Evolutionary conservation across 495 filamentous ascomycete species (phyloP).

Genomic region (Penicillium subrubescens): DNA sequence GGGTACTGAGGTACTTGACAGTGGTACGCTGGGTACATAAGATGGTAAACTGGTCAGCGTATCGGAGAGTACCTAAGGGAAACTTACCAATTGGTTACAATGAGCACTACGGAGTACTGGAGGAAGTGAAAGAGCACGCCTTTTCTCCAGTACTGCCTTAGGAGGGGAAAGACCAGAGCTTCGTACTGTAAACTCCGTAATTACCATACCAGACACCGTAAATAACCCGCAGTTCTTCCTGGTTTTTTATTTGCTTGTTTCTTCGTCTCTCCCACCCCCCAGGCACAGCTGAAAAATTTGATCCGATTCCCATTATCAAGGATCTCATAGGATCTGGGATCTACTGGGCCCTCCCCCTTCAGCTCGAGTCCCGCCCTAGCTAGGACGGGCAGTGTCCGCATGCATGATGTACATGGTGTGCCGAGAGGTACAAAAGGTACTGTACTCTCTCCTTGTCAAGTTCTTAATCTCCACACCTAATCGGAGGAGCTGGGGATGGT

Average conservation of each 20-base stretch:
- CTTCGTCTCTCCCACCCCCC: background rate
- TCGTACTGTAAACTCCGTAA: background rate
- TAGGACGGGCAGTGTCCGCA: background rate
- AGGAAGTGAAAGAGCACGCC: background rate
- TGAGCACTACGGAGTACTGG: background rate
- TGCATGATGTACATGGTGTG: constrained; percentile 1
- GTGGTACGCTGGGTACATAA: background rate
- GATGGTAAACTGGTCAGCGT: background rate
- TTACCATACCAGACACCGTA: background rate
- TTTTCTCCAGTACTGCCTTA: background rate
- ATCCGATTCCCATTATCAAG: background rate
- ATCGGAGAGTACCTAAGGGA: background rate
- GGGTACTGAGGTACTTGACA: background rate
- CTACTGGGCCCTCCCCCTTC: background rate
- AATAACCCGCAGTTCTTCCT: no score
- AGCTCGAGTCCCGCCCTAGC: background rate
- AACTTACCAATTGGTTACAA: background rate
- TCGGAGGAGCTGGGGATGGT: constrained; percentile 7
- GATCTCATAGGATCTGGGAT: background rate
- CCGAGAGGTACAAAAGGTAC: background rate
- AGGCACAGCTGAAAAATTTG: constrained; percentile 5
- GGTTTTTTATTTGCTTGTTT: background rate
- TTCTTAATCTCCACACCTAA: constrained; percentile 6
- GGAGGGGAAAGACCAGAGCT: no score
- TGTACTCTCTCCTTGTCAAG: background rate